Base-by-base conservation (phyloP, 495 filamentous ascomycete species). In the Aspergillus sclerotiicarbonarius region DNA sequence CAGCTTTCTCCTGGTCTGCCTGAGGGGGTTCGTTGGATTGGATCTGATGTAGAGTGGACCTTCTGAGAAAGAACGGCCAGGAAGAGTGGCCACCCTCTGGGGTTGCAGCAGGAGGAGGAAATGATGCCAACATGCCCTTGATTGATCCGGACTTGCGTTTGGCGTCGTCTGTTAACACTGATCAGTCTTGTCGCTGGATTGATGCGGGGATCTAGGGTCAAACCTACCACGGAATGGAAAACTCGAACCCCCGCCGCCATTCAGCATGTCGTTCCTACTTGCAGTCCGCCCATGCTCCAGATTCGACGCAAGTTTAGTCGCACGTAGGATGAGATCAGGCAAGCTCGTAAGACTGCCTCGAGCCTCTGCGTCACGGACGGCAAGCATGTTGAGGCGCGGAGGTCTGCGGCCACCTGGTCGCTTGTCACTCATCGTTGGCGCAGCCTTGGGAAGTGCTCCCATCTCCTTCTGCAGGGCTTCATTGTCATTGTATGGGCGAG, bases 321-420 rank as follows among this genome's bases (percentile, higher is more conserved):
- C 94, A 47, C 94, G 82, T 60, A 84, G 80, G 57, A 98, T 98
- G 54, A 98, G 75, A 71, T 97, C 94, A 0, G 91, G 88, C 51
- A 98, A 74, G 71, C 91, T 96, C 6, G 94, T 96, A 61, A 96
- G 74, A 65, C 91, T 96, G 8, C 90, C 92, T 60, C 91, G 84
- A 10, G 87, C 81, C 63, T 94, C 89, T 19, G 91, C 90, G 57
- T 88, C 85, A 43, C 84, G 81, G 12, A 93, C 85, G 10, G 89
- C 89, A 67, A 88, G 85, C 39, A 96, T 84, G 65, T 98, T 84
- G 29, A 96, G 71, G 2, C 84, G 81, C 29, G 90, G 88, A 45
- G 90, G 91, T 66, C 88, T 78, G 53, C 84, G 82, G n/a, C 62
- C 73, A 12, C 62, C 63, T 37, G 69, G 75, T 44, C 75, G 66